These are phyloP conservation scores for Claviceps fusiformis DNA, from an alignment of 2,329 filamentous ascomycete genomes.

Conservation along the genomic window DNA sequence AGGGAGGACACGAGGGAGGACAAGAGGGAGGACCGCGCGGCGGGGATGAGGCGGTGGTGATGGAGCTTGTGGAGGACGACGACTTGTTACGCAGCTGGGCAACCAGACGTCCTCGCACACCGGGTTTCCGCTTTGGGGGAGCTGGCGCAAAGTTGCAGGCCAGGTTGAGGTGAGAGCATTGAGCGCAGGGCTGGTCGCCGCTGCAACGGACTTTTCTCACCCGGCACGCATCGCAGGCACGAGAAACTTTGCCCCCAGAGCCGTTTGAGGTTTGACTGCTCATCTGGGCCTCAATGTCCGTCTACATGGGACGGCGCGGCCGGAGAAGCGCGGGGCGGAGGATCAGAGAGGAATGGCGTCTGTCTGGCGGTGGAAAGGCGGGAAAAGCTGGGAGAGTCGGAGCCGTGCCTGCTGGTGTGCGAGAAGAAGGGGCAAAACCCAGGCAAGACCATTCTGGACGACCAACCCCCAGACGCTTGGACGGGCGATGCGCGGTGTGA, in stretches of 20 bases:
- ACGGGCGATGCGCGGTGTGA: no score
- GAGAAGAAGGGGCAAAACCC: background rate
- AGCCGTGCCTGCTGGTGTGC: background rate
- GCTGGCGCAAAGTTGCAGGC: constrained; percentile 20
- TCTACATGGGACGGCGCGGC: background rate
- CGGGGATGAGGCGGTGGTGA: constrained; percentile 1
- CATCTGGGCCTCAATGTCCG: constrained; percentile 2
- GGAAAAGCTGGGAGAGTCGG: background rate
- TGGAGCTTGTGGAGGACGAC: constrained; percentile 1
- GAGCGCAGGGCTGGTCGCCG: constrained; percentile 20
- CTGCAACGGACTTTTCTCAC: constrained; percentile 26
- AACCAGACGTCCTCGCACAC: constrained; percentile 21
- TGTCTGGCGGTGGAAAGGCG: no score
- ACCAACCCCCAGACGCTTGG: no score
- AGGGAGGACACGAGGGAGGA: no score
- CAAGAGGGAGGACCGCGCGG: background rate
- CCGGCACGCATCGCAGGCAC: constrained; percentile 25
- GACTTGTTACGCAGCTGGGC: constrained; percentile 20
- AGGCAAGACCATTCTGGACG: constrained; percentile 2
- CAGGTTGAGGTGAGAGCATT: constrained; percentile 22
- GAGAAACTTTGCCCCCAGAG: constrained; percentile 9
- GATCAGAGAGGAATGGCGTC: no score
- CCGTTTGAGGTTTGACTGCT: constrained; percentile 3
- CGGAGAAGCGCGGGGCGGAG: no score
- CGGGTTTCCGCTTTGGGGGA: constrained; percentile 20